Conservation (phyloP, 805 yeast species). For the Starmerella gropengiesseri region DNA sequence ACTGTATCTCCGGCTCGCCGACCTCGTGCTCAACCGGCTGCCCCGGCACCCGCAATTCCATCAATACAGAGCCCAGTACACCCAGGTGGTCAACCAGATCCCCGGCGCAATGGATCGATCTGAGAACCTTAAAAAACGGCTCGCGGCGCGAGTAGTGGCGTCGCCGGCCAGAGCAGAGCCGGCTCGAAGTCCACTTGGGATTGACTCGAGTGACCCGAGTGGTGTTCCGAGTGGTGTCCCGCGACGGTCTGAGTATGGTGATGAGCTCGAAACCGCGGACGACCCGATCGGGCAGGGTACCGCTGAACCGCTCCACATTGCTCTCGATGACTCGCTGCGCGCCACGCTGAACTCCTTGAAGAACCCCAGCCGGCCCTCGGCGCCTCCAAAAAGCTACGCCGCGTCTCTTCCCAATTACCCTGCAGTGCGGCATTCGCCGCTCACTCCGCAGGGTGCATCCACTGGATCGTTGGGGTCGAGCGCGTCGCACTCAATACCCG, state of each 20-base stretch:
- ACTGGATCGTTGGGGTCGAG: too few relatives aligned
- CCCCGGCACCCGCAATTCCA: conserved; percentile 38
- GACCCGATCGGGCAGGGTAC: too few relatives aligned
- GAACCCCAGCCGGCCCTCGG: neutral
- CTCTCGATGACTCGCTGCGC: conserved; percentile 1
- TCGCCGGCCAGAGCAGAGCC: too few relatives aligned
- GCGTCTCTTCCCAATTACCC: too few relatives aligned
- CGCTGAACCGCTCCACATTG: neutral
- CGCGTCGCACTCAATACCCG: too few relatives aligned
- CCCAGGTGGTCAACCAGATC: conserved; percentile 14
- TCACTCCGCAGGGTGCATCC: too few relatives aligned
- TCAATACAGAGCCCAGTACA: conserved; percentile 18
- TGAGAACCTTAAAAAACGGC: conserved; percentile 23
- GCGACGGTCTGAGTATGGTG: too few relatives aligned
- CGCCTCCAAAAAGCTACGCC: neutral
- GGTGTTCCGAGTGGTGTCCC: too few relatives aligned
- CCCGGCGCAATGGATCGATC: conserved; percentile 25
- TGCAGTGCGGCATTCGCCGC: too few relatives aligned
- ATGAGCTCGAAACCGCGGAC: too few relatives aligned
- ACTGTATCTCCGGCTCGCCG: conserved; percentile 48
- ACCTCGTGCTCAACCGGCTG: conserved; percentile 41
- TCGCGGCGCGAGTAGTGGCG: conserved; percentile 17
- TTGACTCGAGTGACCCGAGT: neutral
- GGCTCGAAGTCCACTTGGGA: neutral
- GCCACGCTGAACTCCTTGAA: conserved; percentile 2